Evolutionary conservation across 2,329 filamentous ascomycete genomes (phyloP), one percentile per base, ranked within the genome.

Genomic region (Phyllosticta paracitricarpa): DNA sequence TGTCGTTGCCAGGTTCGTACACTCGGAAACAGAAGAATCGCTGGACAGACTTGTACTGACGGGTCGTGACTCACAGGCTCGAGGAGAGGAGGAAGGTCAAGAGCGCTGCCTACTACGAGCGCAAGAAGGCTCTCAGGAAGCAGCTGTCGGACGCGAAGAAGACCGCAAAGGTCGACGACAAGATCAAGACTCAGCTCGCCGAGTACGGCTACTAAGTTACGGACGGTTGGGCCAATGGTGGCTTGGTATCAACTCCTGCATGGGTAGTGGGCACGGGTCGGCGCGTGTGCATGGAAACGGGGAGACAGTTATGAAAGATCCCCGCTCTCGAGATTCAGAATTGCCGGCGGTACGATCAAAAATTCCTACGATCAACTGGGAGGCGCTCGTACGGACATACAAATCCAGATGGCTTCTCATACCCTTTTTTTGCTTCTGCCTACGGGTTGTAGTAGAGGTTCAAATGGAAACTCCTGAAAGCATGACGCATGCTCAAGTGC

Each of bases 1-100:
- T 78, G 92, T 99, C 76, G 94, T 99, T 82, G 89, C 88, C 75
- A 91, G 90, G 92, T 97, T 83, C 75, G 91, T 89, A 58, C 60
- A 62, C 25, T 40, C 12, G 24, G n/a, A 54, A 28, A 26, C 26
- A 48, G 19, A 17, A 26, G 51, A 14, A 33, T 35, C 33, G 26
- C 33, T 51, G 22, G 53, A 40, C 35, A 22, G 54, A 3, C 40
- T 9, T 40, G 35, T 61, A 60, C 69, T 74, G 66, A 72, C 64
- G 48, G 28, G 54, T 48, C 56, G 58, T 51, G 12, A 28, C 12
- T 48, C 63, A 71, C 74, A 97, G 94, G 82, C 87, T 99, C 76
- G 94, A 99, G 86, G 94, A 99, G 87, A 87, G 93, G 82, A 90
- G 94, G 85, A 99, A 99, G 86, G 93, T 95, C 80, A 99, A 97